Evolutionary conservation across 805 yeast genomes (phyloP), one percentile per base, ranked within the genome.

Genomic region (Starmerella lactis-condensi): DNA sequence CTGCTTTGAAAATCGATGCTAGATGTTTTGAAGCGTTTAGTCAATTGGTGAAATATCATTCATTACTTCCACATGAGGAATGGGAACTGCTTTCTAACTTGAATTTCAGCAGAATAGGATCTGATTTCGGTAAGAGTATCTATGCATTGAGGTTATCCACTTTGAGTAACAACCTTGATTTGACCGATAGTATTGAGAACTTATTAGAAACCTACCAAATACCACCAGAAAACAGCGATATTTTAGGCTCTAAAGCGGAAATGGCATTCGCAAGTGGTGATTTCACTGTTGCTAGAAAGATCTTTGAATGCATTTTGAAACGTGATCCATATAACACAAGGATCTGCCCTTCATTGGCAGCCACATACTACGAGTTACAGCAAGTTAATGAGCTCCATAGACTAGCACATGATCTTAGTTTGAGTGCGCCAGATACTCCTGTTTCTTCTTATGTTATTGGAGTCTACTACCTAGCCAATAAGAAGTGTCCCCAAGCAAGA

Each of bases 401-500:
- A 15, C 54, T 75, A 22, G 75, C 95, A 0, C 94, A 89, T 47
- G 76, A 75, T 43, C 56, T 89, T 34, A 91, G 93, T 0, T 93
- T 79, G 38, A 62, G 65, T 36, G 76, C 77, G 39, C 93, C 96
- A 1, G 69, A 71, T 27, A 68, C 69, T 43, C 72, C 91, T 11
- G 67, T 77, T 21, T 74, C 96, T 0, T 89, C 94, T 93, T 64
- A 81, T 36, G 79, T 94, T 0, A 81, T 89, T 12, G 98, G 92
- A 3, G 71, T 79, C 2, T 85, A 89, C 54, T 89, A 89, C 50
- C 58, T 85, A 40, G 62, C 82, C 4, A 71, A 75, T 4, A 65
- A 64, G 36, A 75, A 75, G 48, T 61, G 77, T 9, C 52, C 71
- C 5, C 95, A 83, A 41, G 93, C 96, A 0, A 61, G 98, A 36